Evolutionary conservation across 768 basidiomycete genomes (phyloP).

Genomic region (Mycena amicta): DNA sequence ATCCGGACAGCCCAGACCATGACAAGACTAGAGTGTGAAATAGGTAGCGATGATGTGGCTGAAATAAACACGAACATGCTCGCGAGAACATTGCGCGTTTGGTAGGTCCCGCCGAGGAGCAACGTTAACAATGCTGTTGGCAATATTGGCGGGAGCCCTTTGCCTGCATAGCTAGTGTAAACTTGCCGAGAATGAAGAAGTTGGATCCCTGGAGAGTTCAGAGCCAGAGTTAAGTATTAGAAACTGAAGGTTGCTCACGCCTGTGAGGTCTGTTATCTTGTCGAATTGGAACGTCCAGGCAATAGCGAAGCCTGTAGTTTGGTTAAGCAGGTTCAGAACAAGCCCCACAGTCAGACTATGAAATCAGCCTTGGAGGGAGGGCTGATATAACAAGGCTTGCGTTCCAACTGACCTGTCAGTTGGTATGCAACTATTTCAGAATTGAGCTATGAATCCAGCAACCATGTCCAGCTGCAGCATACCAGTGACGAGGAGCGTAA

Average conservation of each 20-base stretch:
- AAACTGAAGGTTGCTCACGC: constrained; percentile 27
- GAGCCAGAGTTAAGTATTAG: neutral
- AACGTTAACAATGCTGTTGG: constrained; percentile 49
- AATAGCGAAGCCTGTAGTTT: constrained; percentile 69
- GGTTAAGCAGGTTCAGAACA: too few relatives aligned
- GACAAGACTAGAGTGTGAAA: constrained; percentile 46
- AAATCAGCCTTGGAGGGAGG: too few relatives aligned
- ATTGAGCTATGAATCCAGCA: neutral
- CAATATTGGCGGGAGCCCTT: neutral
- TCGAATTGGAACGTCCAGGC: constrained; percentile 74
- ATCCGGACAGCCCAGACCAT: constrained; percentile 70
- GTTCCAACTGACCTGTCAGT: too few relatives aligned
- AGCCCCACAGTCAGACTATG: too few relatives aligned
- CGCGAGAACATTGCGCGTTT: constrained; percentile 56
- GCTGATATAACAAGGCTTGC: too few relatives aligned
- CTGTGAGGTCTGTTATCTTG: constrained; percentile 74
- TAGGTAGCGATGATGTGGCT: constrained; percentile 15
- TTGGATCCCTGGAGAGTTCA: constrained; percentile 50
- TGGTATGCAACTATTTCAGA: constrained; percentile 45
- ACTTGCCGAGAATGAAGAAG: constrained; percentile 61
- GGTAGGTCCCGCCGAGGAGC: constrained; percentile 61
- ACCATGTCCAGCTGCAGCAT: constrained; percentile 17
- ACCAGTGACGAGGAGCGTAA: constrained; percentile 56
- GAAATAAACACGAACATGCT: constrained; percentile 48
- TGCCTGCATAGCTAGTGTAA: neutral